Conservation (phyloP, 1,284 basidiomycete genomes). For the Apiotrichum domesticum region DNA sequence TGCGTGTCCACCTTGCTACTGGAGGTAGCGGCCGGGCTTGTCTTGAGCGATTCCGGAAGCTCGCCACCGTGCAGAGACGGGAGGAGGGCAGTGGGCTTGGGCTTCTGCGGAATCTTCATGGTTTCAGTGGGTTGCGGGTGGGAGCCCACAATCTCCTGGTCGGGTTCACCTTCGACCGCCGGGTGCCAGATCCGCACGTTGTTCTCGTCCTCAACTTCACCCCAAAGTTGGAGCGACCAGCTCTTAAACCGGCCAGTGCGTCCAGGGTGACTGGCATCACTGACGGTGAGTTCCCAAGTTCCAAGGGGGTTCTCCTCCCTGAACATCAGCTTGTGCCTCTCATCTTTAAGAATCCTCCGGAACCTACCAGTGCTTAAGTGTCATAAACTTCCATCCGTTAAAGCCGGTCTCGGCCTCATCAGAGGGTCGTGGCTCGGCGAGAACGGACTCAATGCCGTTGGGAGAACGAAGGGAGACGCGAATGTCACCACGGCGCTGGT, state of each 20-base stretch:
- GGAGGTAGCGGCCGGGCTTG: neutral
- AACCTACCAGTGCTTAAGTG: constrained; percentile 90
- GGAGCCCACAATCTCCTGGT: constrained; percentile 47
- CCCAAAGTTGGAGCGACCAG: constrained; percentile 93
- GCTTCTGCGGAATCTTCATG: constrained; percentile 52
- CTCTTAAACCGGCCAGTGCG: constrained; percentile 75
- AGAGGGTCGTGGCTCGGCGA: constrained; percentile 65
- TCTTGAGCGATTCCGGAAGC: constrained; percentile 13
- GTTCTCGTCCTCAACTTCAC: constrained; percentile 69
- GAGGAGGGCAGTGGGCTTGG: constrained; percentile 82
- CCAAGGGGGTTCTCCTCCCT: constrained; percentile 95
- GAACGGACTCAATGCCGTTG: constrained; percentile 73
- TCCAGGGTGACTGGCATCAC: constrained; percentile 61
- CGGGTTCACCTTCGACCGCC: constrained; percentile 39
- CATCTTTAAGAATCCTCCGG: neutral
- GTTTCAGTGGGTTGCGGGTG: constrained; percentile 47
- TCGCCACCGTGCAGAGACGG: constrained; percentile 72
- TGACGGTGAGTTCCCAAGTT: constrained; percentile 81
- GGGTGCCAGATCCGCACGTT: constrained; percentile 59
- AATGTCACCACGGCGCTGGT: constrained; percentile 80
- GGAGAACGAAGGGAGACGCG: constrained; percentile 86
- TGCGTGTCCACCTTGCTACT: constrained; percentile 11
- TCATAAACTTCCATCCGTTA: constrained; percentile 96
- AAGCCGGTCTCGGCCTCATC: constrained; percentile 70
- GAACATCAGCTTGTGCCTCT: constrained; percentile 2